Base-by-base conservation (phyloP, 2,329 filamentous ascomycete species). In the Xylaria sp. region DNA sequence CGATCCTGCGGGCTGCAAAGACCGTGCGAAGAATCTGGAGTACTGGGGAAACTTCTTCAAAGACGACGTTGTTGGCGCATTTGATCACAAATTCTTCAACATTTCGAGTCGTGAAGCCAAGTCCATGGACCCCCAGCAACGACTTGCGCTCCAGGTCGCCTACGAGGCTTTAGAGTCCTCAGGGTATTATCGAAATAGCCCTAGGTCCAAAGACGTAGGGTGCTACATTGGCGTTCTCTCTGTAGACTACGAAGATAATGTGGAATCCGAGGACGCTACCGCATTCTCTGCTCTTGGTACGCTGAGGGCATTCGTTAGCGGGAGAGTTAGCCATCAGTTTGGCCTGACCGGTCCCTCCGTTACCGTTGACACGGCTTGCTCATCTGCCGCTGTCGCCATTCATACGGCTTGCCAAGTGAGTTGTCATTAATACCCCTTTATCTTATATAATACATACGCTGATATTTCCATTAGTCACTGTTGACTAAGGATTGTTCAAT, bases 301-400 rank as follows among this genome's bases (percentile, higher is more conserved):
- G 27, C 38, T 72, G 13, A 66, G 73, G 27, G 67, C 69, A 7
- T 79, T 77, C 58, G 61, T 74, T 13, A 65, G 68, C 15, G 77
- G 75, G 6, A 58, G 76, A 0, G 63, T 81, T 0, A 74, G 73
- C 13, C 75, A 81, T 58, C 69, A 77, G 17, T 80, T 78, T 22
- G 75, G 79, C 22, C 77, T 77, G 61, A 73, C 75, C 0, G 79
- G 80, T 0, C 78, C 79, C 3, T 66, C 70, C 0, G 42, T 77
- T 33, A 72, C 69, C 1, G 61, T 77, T 5, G 75, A 81, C 60
- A 79, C 77, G 0, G 79, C 78, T 0, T 82, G 81, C 63, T 80
- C 80, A 0, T 78, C 79, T 0, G 78, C 79, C 0, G 47, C 76
- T 0, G 78, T 79, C 1, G 77, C 79, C 1, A 72, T 83, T 0